Evolutionary conservation across 2,329 filamentous ascomycete genomes (phyloP), one percentile per base, ranked within the genome.

Genomic region (Drechslera avenae): DNA sequence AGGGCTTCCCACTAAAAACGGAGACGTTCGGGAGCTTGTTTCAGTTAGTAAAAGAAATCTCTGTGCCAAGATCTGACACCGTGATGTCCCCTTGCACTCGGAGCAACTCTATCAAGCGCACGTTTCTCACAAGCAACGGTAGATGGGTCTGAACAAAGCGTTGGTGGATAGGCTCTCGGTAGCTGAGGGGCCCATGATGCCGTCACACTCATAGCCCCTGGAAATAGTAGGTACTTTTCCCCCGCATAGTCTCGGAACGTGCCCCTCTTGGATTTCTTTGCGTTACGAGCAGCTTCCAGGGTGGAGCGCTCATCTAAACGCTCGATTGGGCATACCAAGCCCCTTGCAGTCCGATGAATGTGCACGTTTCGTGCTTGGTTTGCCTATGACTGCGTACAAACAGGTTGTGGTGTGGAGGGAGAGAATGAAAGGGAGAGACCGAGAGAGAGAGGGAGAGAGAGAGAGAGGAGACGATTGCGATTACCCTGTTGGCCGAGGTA

Each of bases 41-140:
- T 56, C 59, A 55, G 55, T 59, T 64, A 59, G 56, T 59, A 50
- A 56, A 52, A 49, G 55, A 61, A 54, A 53, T 50, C 28, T 36
- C 40, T 52, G 44, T 56, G 57, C 63, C 59, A 61, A 63, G 63
- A 40, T 46, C 17, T 34, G 33, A 46, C 44, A 54, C 50, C 33
- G 23, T 56, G 40, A 46, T 57, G 57, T 51, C 40, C 46, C 46
- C 46, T 47, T 46, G 39, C 18, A 41, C 31, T 41, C 32, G 36
- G 37, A 41, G 40, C 36, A 32, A 50, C 9, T 30, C 16, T 10
- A 39, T 41, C 17, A 23, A 19, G 36, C 2, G 50, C 53, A 59
- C 47, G 50, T 54, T 44, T 18, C 17, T 33, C 33, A 23, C 44
- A 28, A 37, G 50, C 36, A 40, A 47, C 49, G 39, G 49, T 48